Conservation (phyloP, 345 rosid genomes). For the Eucalyptus virginea region DNA sequence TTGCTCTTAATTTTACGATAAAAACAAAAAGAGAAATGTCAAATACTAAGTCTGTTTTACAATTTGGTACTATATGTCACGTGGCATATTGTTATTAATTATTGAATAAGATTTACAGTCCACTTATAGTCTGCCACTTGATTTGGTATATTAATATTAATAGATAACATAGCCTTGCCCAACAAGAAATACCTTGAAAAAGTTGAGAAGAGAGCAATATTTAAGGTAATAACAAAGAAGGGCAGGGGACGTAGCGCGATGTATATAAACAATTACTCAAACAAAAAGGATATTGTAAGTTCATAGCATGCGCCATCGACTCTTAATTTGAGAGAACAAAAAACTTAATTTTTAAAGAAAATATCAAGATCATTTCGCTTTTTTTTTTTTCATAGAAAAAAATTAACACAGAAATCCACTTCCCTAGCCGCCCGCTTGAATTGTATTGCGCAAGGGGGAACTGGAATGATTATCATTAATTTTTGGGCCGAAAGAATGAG, state of each 20-base stretch:
- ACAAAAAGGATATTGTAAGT: not conserved
- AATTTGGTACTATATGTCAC: not conserved
- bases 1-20: not conserved
- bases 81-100: not conserved
- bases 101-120: not conserved
- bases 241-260: not conserved
- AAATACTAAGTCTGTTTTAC: not conserved
- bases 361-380: not conserved
- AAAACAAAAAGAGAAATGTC: not conserved
- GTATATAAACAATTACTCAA: not conserved
- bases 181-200: accelerated
- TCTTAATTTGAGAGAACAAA: not conserved
- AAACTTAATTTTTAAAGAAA: not conserved
- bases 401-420: not conserved
- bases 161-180: not conserved
- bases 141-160: not conserved
- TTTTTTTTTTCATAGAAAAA: not conserved
- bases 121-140: not conserved
- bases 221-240: not conserved
- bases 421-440: not conserved
- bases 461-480: not conserved
- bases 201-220: not conserved
- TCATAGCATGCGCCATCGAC: not conserved
- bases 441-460: not conserved
- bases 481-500: not conserved